phyloP scores from a whole-genome alignment of 192 early-diverging fungal species.

The Coemansia sp. region DNA sequence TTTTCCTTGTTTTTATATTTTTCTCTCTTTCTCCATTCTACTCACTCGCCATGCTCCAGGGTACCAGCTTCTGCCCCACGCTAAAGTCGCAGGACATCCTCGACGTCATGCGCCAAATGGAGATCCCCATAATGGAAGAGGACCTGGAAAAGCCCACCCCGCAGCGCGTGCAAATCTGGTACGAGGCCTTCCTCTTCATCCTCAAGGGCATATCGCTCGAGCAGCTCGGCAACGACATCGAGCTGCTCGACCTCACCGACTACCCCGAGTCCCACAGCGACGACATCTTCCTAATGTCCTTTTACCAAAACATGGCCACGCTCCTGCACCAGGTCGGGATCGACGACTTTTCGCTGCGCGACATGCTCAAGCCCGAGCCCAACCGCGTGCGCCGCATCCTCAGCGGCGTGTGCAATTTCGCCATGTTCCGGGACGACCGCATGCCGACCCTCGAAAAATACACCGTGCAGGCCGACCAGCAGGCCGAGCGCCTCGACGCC shows the following conservation, averaged over 20 bases:
- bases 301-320: conserved; percentile 61
- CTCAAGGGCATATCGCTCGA: conserved; percentile 63
- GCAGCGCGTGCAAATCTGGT: conserved; percentile 62
- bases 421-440: conserved; percentile 81
- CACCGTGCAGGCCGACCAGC: conserved; percentile 56
- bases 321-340: conserved; percentile 70
- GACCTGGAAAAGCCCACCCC: conserved; percentile 71
- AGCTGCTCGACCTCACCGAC: conserved; percentile 36
- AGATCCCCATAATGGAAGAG: conserved; percentile 65
- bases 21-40: background rate
- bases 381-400: conserved; percentile 64
- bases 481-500: conserved; percentile 26
- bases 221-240: conserved; percentile 40
- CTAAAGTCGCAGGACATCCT: conserved; percentile 72
- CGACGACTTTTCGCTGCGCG: conserved; percentile 70
- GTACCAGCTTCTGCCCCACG: conserved; percentile 58
- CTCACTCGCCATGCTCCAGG: conserved; percentile 23
- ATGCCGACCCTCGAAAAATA: conserved; percentile 63
- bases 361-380: conserved; percentile 76
- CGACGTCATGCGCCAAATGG: conserved; percentile 69
- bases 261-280: conserved; percentile 63
- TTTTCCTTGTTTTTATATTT: background rate
- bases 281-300: conserved; percentile 58
- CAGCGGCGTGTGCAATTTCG: conserved; percentile 84
- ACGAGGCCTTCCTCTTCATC: conserved; percentile 67